Evolutionary conservation across 1,284 basidiomycete species (phyloP).

Genomic region (Trichosporon faecale): DNA sequence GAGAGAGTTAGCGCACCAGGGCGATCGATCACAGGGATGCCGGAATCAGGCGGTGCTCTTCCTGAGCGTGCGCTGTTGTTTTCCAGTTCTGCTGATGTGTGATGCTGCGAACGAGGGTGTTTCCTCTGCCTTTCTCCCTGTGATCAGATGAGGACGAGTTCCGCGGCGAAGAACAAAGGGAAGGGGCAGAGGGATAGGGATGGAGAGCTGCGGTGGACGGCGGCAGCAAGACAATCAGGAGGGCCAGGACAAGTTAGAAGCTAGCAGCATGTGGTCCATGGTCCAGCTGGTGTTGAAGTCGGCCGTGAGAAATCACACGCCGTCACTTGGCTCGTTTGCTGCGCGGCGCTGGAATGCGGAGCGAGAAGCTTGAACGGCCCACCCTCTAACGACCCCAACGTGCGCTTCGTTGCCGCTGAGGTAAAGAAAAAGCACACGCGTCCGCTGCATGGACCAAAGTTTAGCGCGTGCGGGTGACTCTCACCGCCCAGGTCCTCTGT

Average conservation of each 20-base stretch:
- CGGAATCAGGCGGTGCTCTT: background rate
- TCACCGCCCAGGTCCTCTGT: background rate
- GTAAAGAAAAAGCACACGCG: constrained; percentile 1
- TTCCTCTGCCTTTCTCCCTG: background rate
- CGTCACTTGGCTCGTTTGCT: background rate
- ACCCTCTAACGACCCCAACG: background rate
- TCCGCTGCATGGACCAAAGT: background rate
- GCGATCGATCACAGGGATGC: background rate
- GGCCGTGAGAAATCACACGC: background rate
- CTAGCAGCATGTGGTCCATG: background rate
- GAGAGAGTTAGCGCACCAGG: background rate
- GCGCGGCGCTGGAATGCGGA: background rate
- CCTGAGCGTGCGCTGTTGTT: background rate
- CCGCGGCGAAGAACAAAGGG: background rate
- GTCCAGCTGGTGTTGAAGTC: background rate
- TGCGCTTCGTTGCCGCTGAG: background rate
- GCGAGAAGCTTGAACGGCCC: background rate
- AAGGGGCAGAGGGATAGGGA: no score
- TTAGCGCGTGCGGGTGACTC: background rate
- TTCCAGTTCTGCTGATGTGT: background rate
- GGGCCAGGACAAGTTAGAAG: background rate
- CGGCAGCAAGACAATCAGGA: background rate
- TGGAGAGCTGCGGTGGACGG: background rate
- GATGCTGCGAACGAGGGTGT: background rate
- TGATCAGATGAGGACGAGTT: background rate